Evolutionary conservation across 345 rosid genomes (phyloP).

Genomic region (Populus pruinosa): DNA sequence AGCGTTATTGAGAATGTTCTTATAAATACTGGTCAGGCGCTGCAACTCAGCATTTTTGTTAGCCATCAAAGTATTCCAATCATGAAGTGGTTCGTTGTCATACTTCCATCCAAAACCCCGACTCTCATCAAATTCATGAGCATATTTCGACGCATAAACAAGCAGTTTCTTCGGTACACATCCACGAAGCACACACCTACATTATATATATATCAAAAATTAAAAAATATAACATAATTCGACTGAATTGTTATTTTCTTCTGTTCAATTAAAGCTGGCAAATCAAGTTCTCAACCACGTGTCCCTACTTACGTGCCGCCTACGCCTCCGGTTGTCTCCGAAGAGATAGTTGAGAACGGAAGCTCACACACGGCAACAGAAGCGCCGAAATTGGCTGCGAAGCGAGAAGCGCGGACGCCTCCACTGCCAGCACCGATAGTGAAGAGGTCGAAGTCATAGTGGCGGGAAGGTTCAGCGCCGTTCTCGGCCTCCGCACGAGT

Average conservation of each 20-base stretch:
- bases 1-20: conserved; percentile 65
- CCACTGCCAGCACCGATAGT: conserved; percentile 97
- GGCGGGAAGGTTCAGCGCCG: conserved; percentile 54
- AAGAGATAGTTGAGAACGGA: conserved; percentile 82
- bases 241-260: background rate
- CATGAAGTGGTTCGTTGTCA: conserved; percentile 74
- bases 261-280: background rate
- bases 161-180: conserved; percentile 96
- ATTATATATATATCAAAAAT: background rate
- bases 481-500: conserved; percentile 53
- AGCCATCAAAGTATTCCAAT: conserved; percentile 88
- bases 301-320: conserved; percentile 82
- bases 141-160: conserved; percentile 79
- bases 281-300: background rate
- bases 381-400: conserved; percentile 81
- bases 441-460: conserved; percentile 88
- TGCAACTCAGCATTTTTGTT: conserved; percentile 92
- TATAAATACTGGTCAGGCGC: conserved; percentile 84
- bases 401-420: conserved; percentile 94
- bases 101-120: conserved; percentile 87
- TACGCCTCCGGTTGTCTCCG: conserved; percentile 86
- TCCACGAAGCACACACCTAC: conserved; percentile 92
- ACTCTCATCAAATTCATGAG: conserved; percentile 93
- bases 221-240: background rate
- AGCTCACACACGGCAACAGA: conserved; percentile 95